Percentiles rank a stretch among this genome's conserved stretches.
These are phyloP conservation scores for Malus asiatica DNA, from an alignment of 306 rosid genomes.

Conservation along the genomic window DNA sequence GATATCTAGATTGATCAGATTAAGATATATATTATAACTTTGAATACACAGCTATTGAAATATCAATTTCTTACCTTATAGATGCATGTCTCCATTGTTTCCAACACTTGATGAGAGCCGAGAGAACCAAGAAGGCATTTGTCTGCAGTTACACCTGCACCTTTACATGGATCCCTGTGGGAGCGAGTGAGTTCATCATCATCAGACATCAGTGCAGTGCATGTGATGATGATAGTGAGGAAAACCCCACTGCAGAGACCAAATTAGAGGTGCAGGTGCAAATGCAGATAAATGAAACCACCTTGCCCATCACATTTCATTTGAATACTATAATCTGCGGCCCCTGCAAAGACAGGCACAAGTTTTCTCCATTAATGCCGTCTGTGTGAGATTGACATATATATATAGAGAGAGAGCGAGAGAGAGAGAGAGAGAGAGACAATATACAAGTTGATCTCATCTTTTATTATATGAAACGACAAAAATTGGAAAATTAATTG, in stretches of 20 bases:
- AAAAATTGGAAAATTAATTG: no score
- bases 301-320: background rate
- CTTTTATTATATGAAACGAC: no score
- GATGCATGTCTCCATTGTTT: no score
- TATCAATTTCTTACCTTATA: background rate
- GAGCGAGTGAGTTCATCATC: no score
- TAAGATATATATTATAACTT: background rate
- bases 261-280: constrained; percentile 44
- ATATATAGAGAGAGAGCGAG: no score
- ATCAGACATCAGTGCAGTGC: background rate
- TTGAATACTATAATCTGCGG: background rate
- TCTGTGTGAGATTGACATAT: background rate
- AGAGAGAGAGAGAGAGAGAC: no score
- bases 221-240: background rate
- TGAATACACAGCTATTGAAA: background rate
- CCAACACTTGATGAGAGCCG: background rate
- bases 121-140: constrained; percentile 15
- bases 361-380: background rate
- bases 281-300: constrained; percentile 36
- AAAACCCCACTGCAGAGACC: background rate
- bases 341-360: background rate
- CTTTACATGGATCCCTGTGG: background rate
- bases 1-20: background rate
- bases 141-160: constrained; percentile 27
- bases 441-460: no score